Conservation (phyloP, 441 rosid genomes). For the Eutrema salsugineum region DNA sequence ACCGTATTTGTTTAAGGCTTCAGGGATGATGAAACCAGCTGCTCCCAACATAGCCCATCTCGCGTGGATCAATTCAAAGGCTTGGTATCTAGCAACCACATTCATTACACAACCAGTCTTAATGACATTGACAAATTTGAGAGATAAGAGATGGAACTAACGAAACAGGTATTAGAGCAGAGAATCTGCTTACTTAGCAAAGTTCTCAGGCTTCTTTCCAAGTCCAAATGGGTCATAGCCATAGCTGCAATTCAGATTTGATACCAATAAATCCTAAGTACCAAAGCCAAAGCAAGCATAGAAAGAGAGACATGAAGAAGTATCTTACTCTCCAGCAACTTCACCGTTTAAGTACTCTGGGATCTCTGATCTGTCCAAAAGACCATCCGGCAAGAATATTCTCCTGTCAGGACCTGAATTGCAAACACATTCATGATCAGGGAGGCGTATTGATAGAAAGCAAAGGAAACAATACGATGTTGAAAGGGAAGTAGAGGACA, state of each 20-base stretch:
- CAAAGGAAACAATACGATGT: background rate
- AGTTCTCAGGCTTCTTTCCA: conserved; percentile 89
- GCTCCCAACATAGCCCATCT: conserved; percentile 99
- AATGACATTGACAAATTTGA: background rate
- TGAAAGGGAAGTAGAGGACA: background rate
- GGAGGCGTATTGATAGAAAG: background rate
- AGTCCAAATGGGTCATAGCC: conserved; percentile 99
- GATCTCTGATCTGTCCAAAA: conserved; percentile 89
- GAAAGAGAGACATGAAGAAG: background rate
- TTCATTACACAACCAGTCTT: conserved; percentile 12
- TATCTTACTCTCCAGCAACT: conserved; percentile 96
- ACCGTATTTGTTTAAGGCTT: conserved; percentile 90
- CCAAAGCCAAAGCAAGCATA: background rate
- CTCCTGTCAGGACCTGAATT: conserved; percentile 90
- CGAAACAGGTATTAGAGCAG: background rate
- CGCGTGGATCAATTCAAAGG: conserved; percentile 85
- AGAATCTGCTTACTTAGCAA: conserved; percentile 62
- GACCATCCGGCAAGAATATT: conserved; percentile 93
- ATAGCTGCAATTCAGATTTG: conserved; percentile 51
- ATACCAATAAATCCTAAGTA: conserved; percentile 1
- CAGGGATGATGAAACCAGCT: conserved; percentile 93
- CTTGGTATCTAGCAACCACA: conserved; percentile 64
- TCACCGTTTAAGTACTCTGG: conserved; percentile 97
- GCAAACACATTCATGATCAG: background rate
- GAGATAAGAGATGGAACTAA: background rate